These are phyloP conservation scores for Pseudocercospora fijiensis DNA, from an alignment of 2,329 filamentous ascomycete species.

Conservation along the genomic window DNA sequence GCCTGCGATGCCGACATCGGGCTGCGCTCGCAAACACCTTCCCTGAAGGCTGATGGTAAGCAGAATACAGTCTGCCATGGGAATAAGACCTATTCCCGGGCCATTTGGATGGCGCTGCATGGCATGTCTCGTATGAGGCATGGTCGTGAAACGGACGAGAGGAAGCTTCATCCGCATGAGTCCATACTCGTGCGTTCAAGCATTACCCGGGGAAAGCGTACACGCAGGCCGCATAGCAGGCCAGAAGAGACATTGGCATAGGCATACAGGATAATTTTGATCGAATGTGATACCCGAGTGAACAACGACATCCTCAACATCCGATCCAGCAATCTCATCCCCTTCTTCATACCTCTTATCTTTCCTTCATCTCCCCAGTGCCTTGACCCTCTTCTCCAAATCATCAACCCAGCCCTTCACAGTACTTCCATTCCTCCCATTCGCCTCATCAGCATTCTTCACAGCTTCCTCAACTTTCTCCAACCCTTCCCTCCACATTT, in stretches of 20 bases:
- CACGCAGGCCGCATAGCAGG: not conserved
- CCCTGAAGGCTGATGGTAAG: not conserved
- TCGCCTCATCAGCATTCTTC: slow-evolving; percentile 64
- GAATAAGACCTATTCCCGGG: not conserved
- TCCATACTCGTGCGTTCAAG: not conserved
- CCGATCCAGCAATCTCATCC: not conserved
- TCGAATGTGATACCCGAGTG: not conserved
- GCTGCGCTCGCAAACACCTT: not conserved
- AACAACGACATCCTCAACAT: not conserved
- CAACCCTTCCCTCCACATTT: slow-evolving; percentile 79
- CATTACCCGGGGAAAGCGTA: too few species aligned
- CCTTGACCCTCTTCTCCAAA: slow-evolving; percentile 71
- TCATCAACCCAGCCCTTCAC: slow-evolving; percentile 87
- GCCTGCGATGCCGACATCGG: not conserved
- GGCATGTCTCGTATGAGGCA: not conserved
- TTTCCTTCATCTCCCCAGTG: slow-evolving; percentile 20
- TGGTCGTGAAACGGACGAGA: not conserved
- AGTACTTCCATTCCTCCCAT: slow-evolving; percentile 77
- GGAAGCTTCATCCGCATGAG: slow-evolving; percentile 1
- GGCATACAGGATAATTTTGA: not conserved
- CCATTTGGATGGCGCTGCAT: not conserved
- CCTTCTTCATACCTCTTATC: too few species aligned
- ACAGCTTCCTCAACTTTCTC: slow-evolving; percentile 76
- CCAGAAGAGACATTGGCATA: not conserved
- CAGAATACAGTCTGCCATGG: not conserved